Conservation (phyloP, 176 grass and related monocot genomes). For the Ampelocalamus luodianensis region DNA sequence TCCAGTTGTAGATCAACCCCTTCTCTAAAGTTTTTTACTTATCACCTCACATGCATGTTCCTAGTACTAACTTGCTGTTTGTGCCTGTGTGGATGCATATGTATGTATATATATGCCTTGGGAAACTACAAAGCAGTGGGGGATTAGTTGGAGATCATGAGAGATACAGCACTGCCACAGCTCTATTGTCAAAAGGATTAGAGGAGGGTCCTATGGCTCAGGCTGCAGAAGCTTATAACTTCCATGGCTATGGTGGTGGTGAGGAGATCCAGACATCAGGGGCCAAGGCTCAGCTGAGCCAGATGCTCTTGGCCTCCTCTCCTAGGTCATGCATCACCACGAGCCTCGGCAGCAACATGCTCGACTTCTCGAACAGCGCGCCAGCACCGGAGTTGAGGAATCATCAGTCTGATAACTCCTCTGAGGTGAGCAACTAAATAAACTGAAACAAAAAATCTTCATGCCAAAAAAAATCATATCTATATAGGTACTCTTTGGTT, state of each 20-base stretch:
- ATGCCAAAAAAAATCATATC: neutral
- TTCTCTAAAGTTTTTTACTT: neutral
- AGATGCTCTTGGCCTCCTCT: constrained; percentile 65
- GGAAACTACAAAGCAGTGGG: constrained; percentile 44
- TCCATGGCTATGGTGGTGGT: constrained; percentile 42
- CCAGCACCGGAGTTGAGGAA: constrained; percentile 48
- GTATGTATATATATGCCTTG: neutral
- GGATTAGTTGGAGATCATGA: constrained; percentile 55
- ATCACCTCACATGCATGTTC: constrained; percentile 14
- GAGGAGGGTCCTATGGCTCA: constrained; percentile 42
- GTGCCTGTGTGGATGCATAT: neutral
- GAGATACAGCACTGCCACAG: constrained; percentile 37
- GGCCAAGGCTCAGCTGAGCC: constrained; percentile 62
- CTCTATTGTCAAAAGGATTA: constrained; percentile 55
- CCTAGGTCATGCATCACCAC: constrained; percentile 78
- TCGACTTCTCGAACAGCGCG: constrained; percentile 76
- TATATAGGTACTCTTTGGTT: neutral
- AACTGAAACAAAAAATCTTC: neutral
- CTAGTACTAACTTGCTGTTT: constrained; percentile 26
- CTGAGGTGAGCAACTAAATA: constrained; percentile 62
- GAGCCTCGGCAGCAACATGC: constrained; percentile 65
- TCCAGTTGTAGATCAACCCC: neutral
- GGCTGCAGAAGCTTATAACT: constrained; percentile 46
- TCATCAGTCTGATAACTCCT: constrained; percentile 77
- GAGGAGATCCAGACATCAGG: constrained; percentile 58